Base-by-base conservation (phyloP, 768 basidiomycete species). In the Amanita jacksonii region DNA sequence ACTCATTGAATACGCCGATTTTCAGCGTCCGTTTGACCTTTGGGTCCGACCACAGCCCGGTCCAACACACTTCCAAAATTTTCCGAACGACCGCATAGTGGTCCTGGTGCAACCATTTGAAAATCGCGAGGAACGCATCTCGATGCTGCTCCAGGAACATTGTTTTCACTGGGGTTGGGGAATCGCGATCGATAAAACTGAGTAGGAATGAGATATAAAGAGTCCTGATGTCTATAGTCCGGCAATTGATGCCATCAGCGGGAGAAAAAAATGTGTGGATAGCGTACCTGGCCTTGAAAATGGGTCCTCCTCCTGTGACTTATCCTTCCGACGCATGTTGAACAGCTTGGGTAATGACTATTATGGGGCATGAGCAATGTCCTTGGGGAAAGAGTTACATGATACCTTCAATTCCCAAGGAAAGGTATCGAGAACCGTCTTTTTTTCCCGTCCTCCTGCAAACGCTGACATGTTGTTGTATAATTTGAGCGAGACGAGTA, bases 171-270 rank as follows among this genome's bases (percentile, higher is more conserved):
- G 70, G 64, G 8, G 72, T 58, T 1, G 69, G 49, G 2, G 66
- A 68, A 19, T 69, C 61, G 27, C 57, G 54, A 34, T 77, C 69
- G 33, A 90, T 62, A 56, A 90, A 85, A 0, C 85, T 83, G 10
- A 89, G 67, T 10, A 90, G 64, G 51, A 92, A 78, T 1, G 80
- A 62, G 30, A 89, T 57, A 38, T 82, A 87, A 3, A 83, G 67
- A 0, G 85, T 86, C 28, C 89, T 74, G 35, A 92, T 90, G 58
- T 92, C 90, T 84, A 32, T n/a, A 15, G n/a, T n/a, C n/a, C n/a
- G n/a, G n/a, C n/a, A n/a, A n/a, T 28, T 22, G 16, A 10, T 12
- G 8, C 33, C 18, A 20, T 15, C 5, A 19, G 6, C 2, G 4
- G 19, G 12, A 12, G 3, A 13, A n/a, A 23, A 38, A 7, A 5